Base-by-base conservation (phyloP, 2,329 filamentous ascomycete genomes). In the Aspergillus jensenii region DNA sequence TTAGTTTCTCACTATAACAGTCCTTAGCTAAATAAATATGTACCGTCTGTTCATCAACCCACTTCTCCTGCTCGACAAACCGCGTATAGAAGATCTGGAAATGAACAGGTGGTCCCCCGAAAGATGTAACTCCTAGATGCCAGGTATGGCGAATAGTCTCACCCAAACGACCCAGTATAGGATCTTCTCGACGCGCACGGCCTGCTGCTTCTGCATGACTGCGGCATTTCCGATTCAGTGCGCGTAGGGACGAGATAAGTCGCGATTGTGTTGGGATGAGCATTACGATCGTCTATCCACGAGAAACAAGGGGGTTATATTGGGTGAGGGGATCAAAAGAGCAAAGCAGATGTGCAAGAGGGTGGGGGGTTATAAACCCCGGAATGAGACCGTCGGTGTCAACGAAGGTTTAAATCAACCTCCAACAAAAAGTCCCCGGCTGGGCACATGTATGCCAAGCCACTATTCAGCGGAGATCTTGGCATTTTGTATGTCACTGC, bases 31-130 rank as follows among this genome's bases (percentile, higher is more conserved):
- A 47, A 52, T 12, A 17, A 51, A 37, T 55, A 48, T 76, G 62
- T 70, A 87, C 86, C 57, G 86, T 81, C 65, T 89, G 85, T 54
- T 90, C 87, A 69, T 90, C 86, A 25, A 90, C 81, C 88, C 88
- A 91, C 66, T 77, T 71, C 40, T 81, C 70, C 46, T 83, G 81
- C 1, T 80, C 77, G 0, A 90, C 85, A 65, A 89, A 91, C 44
- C 82, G 80, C 39, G 80, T 75, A 63, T 87, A 81, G 54, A 89
- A 79, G 57, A 89, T 89, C 65, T 86, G 83, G 65, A 90, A 90
- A 71, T 90, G 87, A 7, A 90, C 87, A 0, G 87, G 82, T 3
- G 87, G 87, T 0, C 87, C 87, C 1, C 87, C 87, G 68, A 89
- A 89, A 0, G 84, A 74, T 0, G 85, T 89, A 62, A 89, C 82